These are phyloP conservation scores for Boletus patriciae DNA, from an alignment of 768 basidiomycete genomes.

Conservation along the genomic window DNA sequence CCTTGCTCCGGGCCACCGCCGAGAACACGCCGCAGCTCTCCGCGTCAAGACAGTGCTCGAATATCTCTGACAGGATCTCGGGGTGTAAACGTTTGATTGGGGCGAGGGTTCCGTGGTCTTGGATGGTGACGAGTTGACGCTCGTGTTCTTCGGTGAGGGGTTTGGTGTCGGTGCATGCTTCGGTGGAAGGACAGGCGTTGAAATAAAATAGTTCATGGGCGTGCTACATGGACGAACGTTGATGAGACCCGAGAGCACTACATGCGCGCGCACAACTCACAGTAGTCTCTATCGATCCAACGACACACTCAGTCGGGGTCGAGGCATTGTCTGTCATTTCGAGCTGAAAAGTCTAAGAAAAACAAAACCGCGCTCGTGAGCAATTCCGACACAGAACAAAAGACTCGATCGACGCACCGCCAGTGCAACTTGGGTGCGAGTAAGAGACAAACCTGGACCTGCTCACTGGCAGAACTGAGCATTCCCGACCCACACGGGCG, in stretches of 20 bases:
- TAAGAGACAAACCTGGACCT: too few relatives aligned
- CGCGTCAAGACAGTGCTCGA: slow-evolving; percentile 22
- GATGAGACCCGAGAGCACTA: background rate
- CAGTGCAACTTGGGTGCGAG: too few relatives aligned
- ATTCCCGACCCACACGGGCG: too few relatives aligned
- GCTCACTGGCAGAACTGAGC: too few relatives aligned
- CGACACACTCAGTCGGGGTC: background rate
- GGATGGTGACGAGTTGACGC: slow-evolving; percentile 13
- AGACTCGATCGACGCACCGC: background rate
- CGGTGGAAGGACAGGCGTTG: slow-evolving; percentile 17
- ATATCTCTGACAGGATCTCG: slow-evolving; percentile 27
- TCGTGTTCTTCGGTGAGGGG: slow-evolving; percentile 19
- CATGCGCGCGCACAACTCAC: slow-evolving; percentile 10
- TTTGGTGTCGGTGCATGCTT: slow-evolving; percentile 8
- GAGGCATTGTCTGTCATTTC: background rate
- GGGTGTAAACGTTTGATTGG: slow-evolving; percentile 29
- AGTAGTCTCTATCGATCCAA: background rate
- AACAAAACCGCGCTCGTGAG: too few relatives aligned
- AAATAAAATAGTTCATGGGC: slow-evolving; percentile 11
- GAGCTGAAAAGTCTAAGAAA: background rate
- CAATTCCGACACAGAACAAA: background rate
- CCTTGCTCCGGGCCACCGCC: background rate
- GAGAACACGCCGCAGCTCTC: background rate
- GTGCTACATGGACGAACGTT: slow-evolving; percentile 4
- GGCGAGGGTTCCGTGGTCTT: slow-evolving; percentile 11